phyloP scores from a whole-genome alignment of 257 asterid genomes.

The Capsicum chinense region DNA sequence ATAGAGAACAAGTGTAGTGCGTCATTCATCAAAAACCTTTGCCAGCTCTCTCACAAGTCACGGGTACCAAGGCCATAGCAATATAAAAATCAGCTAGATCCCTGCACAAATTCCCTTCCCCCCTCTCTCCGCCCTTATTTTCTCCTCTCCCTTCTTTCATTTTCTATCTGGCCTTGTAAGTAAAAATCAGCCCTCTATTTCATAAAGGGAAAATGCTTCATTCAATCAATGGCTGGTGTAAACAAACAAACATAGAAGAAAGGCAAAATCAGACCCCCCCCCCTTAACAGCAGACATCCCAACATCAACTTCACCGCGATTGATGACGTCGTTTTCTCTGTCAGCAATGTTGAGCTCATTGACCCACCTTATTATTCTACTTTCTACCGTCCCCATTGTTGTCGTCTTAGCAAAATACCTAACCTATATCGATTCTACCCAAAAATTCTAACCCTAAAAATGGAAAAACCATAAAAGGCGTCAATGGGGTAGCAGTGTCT shows the following conservation, averaged over 20 bases:
- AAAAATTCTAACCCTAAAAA: conserved; percentile 36
- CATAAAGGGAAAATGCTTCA: background rate
- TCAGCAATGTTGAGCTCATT: conserved; percentile 51
- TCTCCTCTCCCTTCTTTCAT: too few species aligned
- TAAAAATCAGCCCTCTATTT: background rate
- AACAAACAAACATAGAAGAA: conserved; percentile 43
- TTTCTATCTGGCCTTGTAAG: too few species aligned
- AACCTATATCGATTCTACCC: conserved; percentile 31
- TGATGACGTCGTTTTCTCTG: conserved; percentile 51
- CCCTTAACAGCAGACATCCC: conserved; percentile 37
- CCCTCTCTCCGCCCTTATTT: too few species aligned
- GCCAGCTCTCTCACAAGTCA: too few species aligned
- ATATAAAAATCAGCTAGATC: too few species aligned
- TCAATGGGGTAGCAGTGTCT: conserved; percentile 37
- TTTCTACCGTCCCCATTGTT: conserved; percentile 56
- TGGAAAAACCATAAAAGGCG: conserved; percentile 45
- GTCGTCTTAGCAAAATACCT: conserved; percentile 58
- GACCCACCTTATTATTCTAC: conserved; percentile 46
- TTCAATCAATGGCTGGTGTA: conserved; percentile 37
- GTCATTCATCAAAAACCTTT: too few species aligned
- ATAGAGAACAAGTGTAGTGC: too few species aligned
- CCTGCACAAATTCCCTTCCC: too few species aligned
- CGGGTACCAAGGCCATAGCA: too few species aligned
- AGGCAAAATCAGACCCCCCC: conserved; percentile 35
- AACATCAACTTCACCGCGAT: conserved; percentile 33